Base-by-base conservation (phyloP, 495 filamentous ascomycete genomes). In the Ramalina peruviana region DNA sequence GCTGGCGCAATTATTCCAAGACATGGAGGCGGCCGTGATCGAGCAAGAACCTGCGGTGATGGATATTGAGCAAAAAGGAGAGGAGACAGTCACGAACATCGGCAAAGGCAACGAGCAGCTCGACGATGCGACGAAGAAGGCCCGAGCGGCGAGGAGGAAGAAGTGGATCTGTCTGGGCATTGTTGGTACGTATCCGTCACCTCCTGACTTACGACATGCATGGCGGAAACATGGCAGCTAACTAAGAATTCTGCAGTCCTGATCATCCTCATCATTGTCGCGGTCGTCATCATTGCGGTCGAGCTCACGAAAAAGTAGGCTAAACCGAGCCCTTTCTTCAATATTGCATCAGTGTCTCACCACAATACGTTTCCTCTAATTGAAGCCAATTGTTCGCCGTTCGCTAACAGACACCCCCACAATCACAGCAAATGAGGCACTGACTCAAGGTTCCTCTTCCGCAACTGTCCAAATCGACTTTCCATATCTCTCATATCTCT, bases 81-180 rank as follows among this genome's bases (percentile, higher is more conserved):
- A 88, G 60, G 80, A 92, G 53, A 81, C 86, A 13, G 74, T 79
- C 44, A 74, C 76, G 40, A 83, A 97, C 61, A 73, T 97, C 46
- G 72, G 77, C 51, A 80, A 86, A 57, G 93, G 80, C 46, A 94
- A 89, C 60, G 73, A 75, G 47, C 76, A 97, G 67, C 78, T 97
- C 36, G 78, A 70, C 40, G 72, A 72, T 16, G 93, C 89, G 15
- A 81, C 94, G 43, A 69, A 69, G 30, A 93, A 83, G 53, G 89
- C 93, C n/a, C 68, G 80, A 58, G 75, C 75, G 46, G 80, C 83
- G 36, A 77, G 86, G 54, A 85, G 80, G 70, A 96, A 94, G 88
- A 98, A 97, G 85, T 98, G 92, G 92, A 90, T 86, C 60, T 94
- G 88, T 67, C 65, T 96, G 61, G 76, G 83, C 58, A 85, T 97